Percentiles rank a stretch among this genome's conserved stretches.
phyloP scores from a whole-genome alignment of 768 basidiomycete species.

The Daedalea quercina region DNA sequence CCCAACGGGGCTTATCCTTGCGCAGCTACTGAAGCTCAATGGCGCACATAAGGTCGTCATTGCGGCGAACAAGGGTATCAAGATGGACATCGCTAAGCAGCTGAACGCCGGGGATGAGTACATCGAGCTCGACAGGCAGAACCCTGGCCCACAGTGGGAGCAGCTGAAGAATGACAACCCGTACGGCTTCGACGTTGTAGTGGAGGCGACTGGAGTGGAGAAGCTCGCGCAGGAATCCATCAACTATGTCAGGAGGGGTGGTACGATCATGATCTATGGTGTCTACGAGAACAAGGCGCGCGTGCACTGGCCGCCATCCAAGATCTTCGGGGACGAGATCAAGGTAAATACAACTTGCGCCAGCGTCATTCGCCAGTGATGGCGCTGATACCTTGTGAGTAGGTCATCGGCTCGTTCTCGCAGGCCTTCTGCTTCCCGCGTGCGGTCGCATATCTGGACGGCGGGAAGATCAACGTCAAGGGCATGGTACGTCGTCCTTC shows the following conservation, averaged over 20 bases:
- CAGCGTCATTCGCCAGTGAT: background rate
- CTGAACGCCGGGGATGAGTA: constrained; percentile 81
- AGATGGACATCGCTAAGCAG: constrained; percentile 80
- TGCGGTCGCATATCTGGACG: constrained; percentile 83
- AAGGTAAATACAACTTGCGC: constrained; percentile 27
- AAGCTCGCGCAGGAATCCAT: constrained; percentile 81
- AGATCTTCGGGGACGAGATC: constrained; percentile 75
- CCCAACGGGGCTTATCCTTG: constrained; percentile 83
- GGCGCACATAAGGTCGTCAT: constrained; percentile 78
- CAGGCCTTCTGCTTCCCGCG: constrained; percentile 90
- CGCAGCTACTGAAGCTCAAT: constrained; percentile 83
- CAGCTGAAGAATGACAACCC: constrained; percentile 77
- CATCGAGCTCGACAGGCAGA: constrained; percentile 73
- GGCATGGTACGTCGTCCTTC: constrained; percentile 51
- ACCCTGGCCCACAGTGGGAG: constrained; percentile 75
- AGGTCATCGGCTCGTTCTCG: constrained; percentile 93
- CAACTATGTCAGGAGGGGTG: constrained; percentile 86
- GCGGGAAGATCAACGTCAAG: constrained; percentile 75
- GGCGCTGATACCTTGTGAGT: background rate
- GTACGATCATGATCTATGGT: constrained; percentile 84
- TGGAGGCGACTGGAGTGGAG: constrained; percentile 81
- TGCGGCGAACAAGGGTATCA: constrained; percentile 86
- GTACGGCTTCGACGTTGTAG: constrained; percentile 67
- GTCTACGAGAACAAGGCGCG: constrained; percentile 84
- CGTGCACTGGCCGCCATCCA: constrained; percentile 83